phyloP scores from a whole-genome alignment of 768 basidiomycete genomes.

The Lactarius sanguifluus region DNA sequence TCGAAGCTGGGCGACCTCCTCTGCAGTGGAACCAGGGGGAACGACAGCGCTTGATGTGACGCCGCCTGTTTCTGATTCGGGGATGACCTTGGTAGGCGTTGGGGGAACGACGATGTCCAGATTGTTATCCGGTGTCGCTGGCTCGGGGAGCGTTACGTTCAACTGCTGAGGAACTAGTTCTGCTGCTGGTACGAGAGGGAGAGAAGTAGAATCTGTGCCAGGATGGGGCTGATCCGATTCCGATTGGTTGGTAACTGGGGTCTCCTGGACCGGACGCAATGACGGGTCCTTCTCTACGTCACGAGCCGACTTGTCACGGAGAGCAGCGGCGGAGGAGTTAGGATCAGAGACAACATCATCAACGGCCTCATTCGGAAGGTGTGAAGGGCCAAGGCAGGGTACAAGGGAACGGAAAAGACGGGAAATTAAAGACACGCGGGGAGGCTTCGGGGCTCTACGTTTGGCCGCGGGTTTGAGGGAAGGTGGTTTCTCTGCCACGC shows the following conservation, averaged over 20 bases:
- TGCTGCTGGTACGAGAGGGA: conserved; percentile 4
- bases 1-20: conserved; percentile 34
- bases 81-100: conserved; percentile 51
- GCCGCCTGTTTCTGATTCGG: conserved; percentile 79
- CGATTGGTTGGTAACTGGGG: conserved; percentile 30
- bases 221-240: conserved; percentile 21
- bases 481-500: conserved; percentile 32
- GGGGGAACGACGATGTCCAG: conserved; percentile 46
- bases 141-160: conserved; percentile 31
- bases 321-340: conserved; percentile 27
- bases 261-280: conserved; percentile 30
- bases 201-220: conserved; percentile 12
- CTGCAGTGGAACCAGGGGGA: conserved; percentile 79
- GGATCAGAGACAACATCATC: conserved; percentile 35
- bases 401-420: conserved; percentile 61
- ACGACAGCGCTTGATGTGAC: conserved; percentile 92
- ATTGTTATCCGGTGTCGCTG: conserved; percentile 35
- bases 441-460: conserved; percentile 32
- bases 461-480: conserved; percentile 28
- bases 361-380: conserved; percentile 45
- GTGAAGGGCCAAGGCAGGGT: conserved; percentile 61
- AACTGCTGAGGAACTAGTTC: conserved; percentile 32
- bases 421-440: conserved; percentile 56
- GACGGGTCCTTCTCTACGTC: conserved; percentile 30
- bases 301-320: conserved; percentile 35